phyloP scores from a whole-genome alignment of 495 filamentous ascomycete species.

The Annulohypoxylon nitens region DNA sequence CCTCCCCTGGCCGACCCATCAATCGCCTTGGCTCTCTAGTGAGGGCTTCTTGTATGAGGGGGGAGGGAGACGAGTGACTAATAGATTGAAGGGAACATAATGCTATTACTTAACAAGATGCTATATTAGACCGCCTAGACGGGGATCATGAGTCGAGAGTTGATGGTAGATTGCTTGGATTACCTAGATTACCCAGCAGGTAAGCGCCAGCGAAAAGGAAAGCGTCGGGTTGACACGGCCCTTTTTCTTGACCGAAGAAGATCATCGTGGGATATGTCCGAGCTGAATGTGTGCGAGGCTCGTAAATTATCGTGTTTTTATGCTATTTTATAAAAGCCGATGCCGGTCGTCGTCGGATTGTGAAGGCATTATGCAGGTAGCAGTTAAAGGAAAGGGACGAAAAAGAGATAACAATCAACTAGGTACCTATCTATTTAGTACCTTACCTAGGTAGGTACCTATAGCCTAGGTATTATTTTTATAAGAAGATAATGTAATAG shows the following conservation, averaged over 20 bases:
- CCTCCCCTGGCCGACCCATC: background rate
- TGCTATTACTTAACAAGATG: slow-evolving; percentile 37
- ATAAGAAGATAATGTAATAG: slow-evolving; percentile 5
- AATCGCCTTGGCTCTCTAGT: background rate
- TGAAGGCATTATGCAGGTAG: slow-evolving; percentile 6
- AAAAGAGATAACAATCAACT: background rate
- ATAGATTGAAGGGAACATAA: slow-evolving; percentile 4
- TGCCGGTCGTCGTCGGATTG: slow-evolving; percentile 22
- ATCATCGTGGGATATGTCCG: slow-evolving; percentile 1
- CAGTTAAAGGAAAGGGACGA: background rate
- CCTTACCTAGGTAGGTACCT: too few species aligned
- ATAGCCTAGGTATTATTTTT: background rate
- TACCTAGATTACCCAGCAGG: background rate
- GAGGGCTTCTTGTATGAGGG: slow-evolving; percentile 4
- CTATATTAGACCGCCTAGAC: slow-evolving; percentile 15
- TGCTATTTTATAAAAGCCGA: slow-evolving; percentile 16
- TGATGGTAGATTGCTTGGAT: slow-evolving; percentile 17
- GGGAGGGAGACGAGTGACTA: slow-evolving; percentile 20
- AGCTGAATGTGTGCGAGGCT: background rate
- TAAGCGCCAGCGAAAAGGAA: slow-evolving; percentile 24
- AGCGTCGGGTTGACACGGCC: slow-evolving; percentile 38
- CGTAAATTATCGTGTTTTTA: slow-evolving; percentile 3
- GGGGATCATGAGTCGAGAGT: slow-evolving; percentile 33
- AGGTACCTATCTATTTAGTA: too few species aligned
- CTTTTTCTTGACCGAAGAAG: slow-evolving; percentile 23